Evolutionary conservation across 441 rosid species (phyloP).

Genomic region (Pelargonium cotyledonis): DNA sequence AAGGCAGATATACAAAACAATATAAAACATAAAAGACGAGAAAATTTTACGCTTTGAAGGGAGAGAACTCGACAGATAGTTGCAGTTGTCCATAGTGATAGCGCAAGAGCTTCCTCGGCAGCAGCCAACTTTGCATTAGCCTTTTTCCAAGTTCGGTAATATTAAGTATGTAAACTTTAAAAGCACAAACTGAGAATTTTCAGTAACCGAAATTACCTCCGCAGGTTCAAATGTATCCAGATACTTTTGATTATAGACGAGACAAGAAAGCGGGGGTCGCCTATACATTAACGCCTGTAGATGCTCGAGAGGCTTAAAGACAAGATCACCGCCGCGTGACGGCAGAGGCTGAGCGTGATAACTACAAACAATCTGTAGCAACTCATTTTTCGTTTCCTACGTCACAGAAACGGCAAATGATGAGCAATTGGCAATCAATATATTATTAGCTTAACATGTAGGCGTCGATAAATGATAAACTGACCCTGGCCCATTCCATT

Average conservation of each 20-base stretch:
- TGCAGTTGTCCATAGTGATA: slow-evolving; percentile 90
- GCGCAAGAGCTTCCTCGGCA: slow-evolving; percentile 87
- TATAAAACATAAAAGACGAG: no score
- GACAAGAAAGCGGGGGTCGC: slow-evolving; percentile 55
- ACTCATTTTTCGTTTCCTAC: slow-evolving; percentile 76
- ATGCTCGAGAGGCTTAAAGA: slow-evolving; percentile 88
- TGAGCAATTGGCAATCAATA: slow-evolving; percentile 19
- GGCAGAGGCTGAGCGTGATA: slow-evolving; percentile 76
- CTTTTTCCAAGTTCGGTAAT: slow-evolving; percentile 35
- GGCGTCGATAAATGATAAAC: slow-evolving; percentile 24
- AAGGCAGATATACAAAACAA: slow-evolving; percentile 4
- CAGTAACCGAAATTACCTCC: slow-evolving; percentile 42
- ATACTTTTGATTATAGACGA: slow-evolving; percentile 45
- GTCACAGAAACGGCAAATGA: slow-evolving; percentile 21
- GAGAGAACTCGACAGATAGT: slow-evolving; percentile 90
- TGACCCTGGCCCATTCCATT: slow-evolving; percentile 92
- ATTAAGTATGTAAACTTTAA: slow-evolving; percentile 21
- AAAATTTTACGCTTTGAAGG: slow-evolving; percentile 65
- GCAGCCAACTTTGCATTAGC: slow-evolving; percentile 65
- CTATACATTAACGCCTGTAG: slow-evolving; percentile 70
- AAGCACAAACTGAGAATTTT: slow-evolving; percentile 14
- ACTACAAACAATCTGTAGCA: slow-evolving; percentile 72
- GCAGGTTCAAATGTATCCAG: slow-evolving; percentile 43
- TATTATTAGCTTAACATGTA: neutral
- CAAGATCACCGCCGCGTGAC: slow-evolving; percentile 49